Conservation (phyloP, 768 basidiomycete species). For the Pisolithus microcarpus region DNA sequence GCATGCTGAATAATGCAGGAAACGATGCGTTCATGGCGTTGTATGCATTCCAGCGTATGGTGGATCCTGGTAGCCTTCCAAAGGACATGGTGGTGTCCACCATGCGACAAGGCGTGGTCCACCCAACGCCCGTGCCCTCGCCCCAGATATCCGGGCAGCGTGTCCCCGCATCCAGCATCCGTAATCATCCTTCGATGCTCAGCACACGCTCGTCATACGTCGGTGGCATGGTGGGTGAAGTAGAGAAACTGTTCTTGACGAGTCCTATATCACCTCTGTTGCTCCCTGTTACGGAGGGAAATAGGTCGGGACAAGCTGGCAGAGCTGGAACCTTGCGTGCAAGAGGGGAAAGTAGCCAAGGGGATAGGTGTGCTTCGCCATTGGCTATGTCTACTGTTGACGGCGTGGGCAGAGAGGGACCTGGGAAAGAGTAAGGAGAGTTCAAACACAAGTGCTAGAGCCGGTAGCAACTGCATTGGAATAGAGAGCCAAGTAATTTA, state of each 20-base stretch:
- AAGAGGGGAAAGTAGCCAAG: background rate
- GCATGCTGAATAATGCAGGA: conserved; percentile 63
- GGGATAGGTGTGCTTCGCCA: background rate
- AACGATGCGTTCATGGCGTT: conserved; percentile 72
- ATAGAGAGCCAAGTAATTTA: too few relatives aligned
- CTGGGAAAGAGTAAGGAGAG: background rate
- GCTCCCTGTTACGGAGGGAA: background rate
- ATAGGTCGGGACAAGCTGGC: background rate
- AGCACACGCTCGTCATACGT: too few relatives aligned
- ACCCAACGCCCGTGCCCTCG: conserved; percentile 1
- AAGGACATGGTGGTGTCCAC: conserved; percentile 22
- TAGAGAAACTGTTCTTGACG: background rate
- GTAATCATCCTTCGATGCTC: background rate
- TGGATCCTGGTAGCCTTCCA: conserved; percentile 40
- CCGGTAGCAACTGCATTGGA: too few relatives aligned
- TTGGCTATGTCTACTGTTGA: background rate
- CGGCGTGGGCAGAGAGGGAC: background rate
- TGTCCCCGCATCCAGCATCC: background rate
- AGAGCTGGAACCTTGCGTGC: background rate
- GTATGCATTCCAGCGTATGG: conserved; percentile 59
- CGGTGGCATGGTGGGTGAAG: too few relatives aligned
- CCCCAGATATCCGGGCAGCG: background rate
- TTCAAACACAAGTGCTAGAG: too few relatives aligned
- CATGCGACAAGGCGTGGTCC: conserved; percentile 16
- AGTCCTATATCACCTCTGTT: background rate